phyloP scores from a whole-genome alignment of 768 basidiomycete species.

The Candolleomyces aberdarensis region DNA sequence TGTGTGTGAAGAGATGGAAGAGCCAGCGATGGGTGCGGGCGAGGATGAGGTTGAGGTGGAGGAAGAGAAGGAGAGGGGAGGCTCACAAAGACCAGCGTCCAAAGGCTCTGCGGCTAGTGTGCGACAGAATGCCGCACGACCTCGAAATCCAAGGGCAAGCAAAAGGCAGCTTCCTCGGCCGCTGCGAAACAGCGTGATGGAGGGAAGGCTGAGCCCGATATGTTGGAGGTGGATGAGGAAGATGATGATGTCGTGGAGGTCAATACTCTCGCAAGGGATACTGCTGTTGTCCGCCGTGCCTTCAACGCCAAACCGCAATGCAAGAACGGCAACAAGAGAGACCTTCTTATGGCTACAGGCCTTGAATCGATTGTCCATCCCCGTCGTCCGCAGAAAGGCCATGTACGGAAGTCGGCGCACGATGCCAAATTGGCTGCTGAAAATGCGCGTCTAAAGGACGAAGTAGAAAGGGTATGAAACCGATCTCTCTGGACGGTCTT shows the following conservation, averaged over 20 bases:
- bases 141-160: constrained; percentile 14
- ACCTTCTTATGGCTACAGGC: constrained; percentile 4
- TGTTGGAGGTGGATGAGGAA: constrained; percentile 12
- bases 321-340: constrained; percentile 8
- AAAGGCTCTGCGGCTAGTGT: not conserved
- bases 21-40: constrained; percentile 8
- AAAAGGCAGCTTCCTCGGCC: constrained; percentile 8
- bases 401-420: not conserved
- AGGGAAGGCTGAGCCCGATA: constrained; percentile 23
- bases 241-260: constrained; percentile 14
- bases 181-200: constrained; percentile 3
- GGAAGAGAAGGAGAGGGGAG: constrained; percentile 13
- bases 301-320: constrained; percentile 10
- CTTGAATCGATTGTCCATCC: not conserved
- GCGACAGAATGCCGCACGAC: not conserved
- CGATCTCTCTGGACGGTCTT: not conserved
- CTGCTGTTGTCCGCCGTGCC: constrained; percentile 14
- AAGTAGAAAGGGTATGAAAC: constrained; percentile 13
- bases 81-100: constrained; percentile 17
- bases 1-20: constrained; percentile 7
- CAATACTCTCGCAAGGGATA: constrained; percentile 17
- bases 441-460: constrained; percentile 11
- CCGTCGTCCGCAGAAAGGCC: not conserved
- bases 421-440: constrained; percentile 10
- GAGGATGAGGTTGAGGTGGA: constrained; percentile 17